Evolutionary conservation across 2,329 filamentous ascomycete genomes (phyloP).

Genomic region (Aureobasidium sp.): DNA sequence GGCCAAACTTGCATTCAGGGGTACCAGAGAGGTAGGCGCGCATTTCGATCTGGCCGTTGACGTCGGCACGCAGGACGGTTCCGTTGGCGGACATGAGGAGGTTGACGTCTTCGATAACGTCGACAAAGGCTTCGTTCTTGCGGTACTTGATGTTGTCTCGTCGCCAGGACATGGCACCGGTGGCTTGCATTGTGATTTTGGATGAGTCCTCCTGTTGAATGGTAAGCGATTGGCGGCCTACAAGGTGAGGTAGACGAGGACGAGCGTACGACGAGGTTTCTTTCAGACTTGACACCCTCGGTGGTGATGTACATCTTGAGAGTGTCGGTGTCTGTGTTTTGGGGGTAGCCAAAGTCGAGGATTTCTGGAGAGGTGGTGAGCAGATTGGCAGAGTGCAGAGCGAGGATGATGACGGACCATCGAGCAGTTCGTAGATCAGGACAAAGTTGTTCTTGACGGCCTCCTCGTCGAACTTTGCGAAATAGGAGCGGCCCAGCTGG

Average conservation of each 20-base stretch:
- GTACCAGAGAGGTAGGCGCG: constrained; percentile 93
- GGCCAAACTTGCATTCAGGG: constrained; percentile 96
- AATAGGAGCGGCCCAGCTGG: constrained; percentile 86
- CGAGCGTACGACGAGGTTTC: constrained; percentile 25
- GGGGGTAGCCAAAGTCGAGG: constrained; percentile 96
- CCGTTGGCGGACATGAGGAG: constrained; percentile 98
- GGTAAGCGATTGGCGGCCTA: constrained; percentile 8
- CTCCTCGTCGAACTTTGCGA: constrained; percentile 98
- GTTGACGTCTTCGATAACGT: constrained; percentile 98
- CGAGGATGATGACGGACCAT: constrained; percentile 51
- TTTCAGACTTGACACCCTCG: constrained; percentile 91
- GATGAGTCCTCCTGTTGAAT: constrained; percentile 67
- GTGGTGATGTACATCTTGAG: constrained; percentile 99
- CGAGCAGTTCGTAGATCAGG: constrained; percentile 91
- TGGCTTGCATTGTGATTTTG: constrained; percentile 98
- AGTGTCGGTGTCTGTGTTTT: constrained; percentile 97
- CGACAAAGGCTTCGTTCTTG: constrained; percentile 98
- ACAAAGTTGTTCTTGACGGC: constrained; percentile 99
- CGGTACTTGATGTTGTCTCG: constrained; percentile 97
- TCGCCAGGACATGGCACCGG: constrained; percentile 92
- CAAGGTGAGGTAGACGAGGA: constrained; percentile 49
- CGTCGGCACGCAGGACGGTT: constrained; percentile 88
- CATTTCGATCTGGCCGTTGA: constrained; percentile 97
- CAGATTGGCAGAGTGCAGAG: not conserved
- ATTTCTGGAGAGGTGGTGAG: constrained; percentile 58